phyloP scores from a whole-genome alignment of 331 rosid genomes.

The Cydonia oblonga region DNA sequence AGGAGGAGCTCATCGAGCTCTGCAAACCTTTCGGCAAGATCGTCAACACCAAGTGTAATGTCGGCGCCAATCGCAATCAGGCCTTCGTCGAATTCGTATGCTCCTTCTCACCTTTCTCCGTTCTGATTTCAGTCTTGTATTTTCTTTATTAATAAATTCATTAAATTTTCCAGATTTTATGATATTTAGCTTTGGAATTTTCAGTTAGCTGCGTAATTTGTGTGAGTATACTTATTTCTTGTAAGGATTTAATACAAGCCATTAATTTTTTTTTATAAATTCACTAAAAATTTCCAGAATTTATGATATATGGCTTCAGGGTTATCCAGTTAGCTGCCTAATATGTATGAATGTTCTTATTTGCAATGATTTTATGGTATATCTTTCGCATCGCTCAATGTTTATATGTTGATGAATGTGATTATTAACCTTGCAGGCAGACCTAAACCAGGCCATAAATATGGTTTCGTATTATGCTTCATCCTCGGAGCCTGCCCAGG shows the following conservation, averaged over 20 bases:
- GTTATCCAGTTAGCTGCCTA: neutral
- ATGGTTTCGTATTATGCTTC: slow-evolving; percentile 89
- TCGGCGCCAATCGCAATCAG: slow-evolving; percentile 90
- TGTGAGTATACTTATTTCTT: neutral
- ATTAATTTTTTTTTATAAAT: no score
- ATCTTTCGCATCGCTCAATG: neutral
- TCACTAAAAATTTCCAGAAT: neutral
- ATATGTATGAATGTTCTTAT: neutral
- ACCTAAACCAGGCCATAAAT: slow-evolving; percentile 76
- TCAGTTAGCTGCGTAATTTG: neutral
- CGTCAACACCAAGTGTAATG: slow-evolving; percentile 91
- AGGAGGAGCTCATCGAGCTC: slow-evolving; percentile 54
- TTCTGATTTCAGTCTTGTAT: neutral
- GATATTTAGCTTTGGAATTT: neutral
- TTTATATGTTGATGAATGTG: neutral
- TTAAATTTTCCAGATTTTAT: neutral
- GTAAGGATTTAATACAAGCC: no score
- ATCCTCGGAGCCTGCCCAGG: slow-evolving; percentile 74
- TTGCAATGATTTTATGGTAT: neutral
- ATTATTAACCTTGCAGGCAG: slow-evolving; percentile 40
- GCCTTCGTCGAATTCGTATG: slow-evolving; percentile 85
- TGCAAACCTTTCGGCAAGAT: slow-evolving; percentile 82
- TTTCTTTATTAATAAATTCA: neutral
- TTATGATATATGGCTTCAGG: neutral
- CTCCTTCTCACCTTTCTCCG: neutral